Conservation (phyloP, 2,329 filamentous ascomycete species). For the Phaeosphaeriaceae sp. region DNA sequence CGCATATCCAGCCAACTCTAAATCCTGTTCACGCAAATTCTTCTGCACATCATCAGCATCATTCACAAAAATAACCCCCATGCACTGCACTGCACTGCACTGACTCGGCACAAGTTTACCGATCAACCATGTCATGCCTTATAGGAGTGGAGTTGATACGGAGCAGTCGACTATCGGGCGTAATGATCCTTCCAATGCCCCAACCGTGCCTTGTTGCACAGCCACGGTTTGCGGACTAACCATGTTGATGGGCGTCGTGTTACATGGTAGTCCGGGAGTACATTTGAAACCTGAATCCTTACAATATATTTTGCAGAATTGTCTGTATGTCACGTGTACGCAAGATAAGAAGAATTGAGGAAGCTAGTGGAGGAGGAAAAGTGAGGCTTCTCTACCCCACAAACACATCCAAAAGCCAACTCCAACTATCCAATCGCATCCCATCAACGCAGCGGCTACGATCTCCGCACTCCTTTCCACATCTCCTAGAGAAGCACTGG, state of each 20-base stretch:
- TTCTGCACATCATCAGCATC: neutral
- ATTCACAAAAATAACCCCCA: neutral
- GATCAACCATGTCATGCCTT: neutral
- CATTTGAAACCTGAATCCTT: neutral
- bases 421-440: neutral
- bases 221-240: neutral
- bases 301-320: neutral
- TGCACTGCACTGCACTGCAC: neutral
- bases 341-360: too few species aligned
- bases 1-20: neutral
- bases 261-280: too few species aligned
- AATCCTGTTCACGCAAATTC: neutral
- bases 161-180: neutral
- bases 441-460: too few species aligned
- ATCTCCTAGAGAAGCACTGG: neutral
- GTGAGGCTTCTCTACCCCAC: neutral
- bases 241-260: neutral
- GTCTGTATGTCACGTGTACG: too few species aligned
- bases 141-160: too few species aligned
- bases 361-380: too few species aligned
- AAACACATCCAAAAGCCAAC: neutral
- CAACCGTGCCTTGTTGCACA: neutral
- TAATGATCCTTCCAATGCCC: neutral
- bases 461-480: too few species aligned
- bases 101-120: slow-evolving; percentile 2